Evolutionary conservation across 2,329 filamentous ascomycete genomes (phyloP).

Genomic region (Penicillium sp.): DNA sequence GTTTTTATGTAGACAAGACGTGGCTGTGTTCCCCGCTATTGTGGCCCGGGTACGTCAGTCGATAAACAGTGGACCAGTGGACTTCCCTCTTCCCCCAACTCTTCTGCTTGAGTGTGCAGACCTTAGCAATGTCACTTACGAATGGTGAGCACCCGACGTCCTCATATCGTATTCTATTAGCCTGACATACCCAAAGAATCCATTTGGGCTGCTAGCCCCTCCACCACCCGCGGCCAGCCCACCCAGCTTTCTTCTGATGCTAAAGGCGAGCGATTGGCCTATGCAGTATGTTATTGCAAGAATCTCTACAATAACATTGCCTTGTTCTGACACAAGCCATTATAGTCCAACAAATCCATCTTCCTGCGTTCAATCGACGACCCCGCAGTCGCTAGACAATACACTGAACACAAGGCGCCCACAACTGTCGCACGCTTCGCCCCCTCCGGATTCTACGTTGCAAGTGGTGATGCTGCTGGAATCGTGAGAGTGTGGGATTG

Average conservation of each 20-base stretch:
- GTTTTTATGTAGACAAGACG: neutral
- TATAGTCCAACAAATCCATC: slow-evolving; percentile 85
- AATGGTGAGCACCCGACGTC: slow-evolving; percentile 29
- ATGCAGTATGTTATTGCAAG: slow-evolving; percentile 58
- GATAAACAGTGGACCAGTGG: slow-evolving; percentile 12
- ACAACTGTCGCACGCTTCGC: slow-evolving; percentile 91
- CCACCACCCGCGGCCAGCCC: slow-evolving; percentile 73
- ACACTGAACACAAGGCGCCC: slow-evolving; percentile 77
- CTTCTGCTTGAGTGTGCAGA: slow-evolving; percentile 7
- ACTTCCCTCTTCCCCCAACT: slow-evolving; percentile 2
- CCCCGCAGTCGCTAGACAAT: slow-evolving; percentile 75
- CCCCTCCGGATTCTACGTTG: slow-evolving; percentile 88
- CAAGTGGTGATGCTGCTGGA: slow-evolving; percentile 78
- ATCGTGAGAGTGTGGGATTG: slow-evolving; percentile 85
- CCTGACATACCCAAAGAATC: slow-evolving; percentile 42
- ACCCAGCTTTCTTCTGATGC: slow-evolving; percentile 80
- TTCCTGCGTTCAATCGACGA: slow-evolving; percentile 92
- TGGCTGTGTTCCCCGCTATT: slow-evolving; percentile 11
- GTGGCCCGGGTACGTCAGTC: slow-evolving; percentile 16
- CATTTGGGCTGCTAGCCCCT: slow-evolving; percentile 78
- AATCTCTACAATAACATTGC: neutral
- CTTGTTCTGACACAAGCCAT: slow-evolving; percentile 1
- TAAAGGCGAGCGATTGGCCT: slow-evolving; percentile 85
- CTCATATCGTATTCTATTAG: neutral
- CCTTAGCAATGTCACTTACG: slow-evolving; percentile 37